Percentiles rank a stretch among this genome's conserved stretches.
These are phyloP conservation scores for Arxiozyma bovina DNA, from an alignment of 1,139 yeast genomes.

Conservation along the genomic window DNA sequence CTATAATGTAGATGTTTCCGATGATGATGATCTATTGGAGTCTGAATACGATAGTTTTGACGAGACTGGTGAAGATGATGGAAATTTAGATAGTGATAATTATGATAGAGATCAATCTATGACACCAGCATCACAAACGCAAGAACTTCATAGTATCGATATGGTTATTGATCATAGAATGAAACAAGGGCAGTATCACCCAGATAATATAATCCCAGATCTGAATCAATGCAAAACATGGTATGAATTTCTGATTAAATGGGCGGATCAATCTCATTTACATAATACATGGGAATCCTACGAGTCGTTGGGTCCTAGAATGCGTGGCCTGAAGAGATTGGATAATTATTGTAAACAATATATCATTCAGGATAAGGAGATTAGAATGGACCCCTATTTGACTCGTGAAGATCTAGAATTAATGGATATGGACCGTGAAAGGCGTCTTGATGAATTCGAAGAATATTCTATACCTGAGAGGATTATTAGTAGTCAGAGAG, in stretches of 20 bases:
- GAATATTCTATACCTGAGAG: constrained; percentile 85
- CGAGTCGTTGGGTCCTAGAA: constrained; percentile 35
- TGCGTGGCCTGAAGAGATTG: constrained; percentile 71
- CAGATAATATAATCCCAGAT: constrained; percentile 34
- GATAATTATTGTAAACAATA: constrained; percentile 75
- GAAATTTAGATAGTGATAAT: constrained; percentile 28
- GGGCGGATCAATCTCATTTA: constrained; percentile 82
- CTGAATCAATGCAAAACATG: constrained; percentile 48
- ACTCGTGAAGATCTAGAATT: constrained; percentile 87
- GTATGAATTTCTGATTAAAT: constrained; percentile 64
- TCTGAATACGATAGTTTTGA: constrained; percentile 38
- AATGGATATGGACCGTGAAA: constrained; percentile 83
- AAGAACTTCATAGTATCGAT: constrained; percentile 33
- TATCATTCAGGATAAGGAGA: constrained; percentile 63
- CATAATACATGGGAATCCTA: constrained; percentile 94
- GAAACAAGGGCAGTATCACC: constrained; percentile 23
- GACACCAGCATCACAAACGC: constrained; percentile 19
- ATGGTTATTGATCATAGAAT: constrained; percentile 33
- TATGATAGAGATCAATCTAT: constrained; percentile 31
- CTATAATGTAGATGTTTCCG: constrained; percentile 65
- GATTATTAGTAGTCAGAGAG: constrained; percentile 82
- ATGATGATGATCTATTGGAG: constrained; percentile 52
- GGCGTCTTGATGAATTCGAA: constrained; percentile 71
- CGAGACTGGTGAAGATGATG: constrained; percentile 22
- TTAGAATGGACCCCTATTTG: constrained; percentile 68